Percentiles rank a stretch among this genome's conserved stretches.
Evolutionary conservation across 805 yeast genomes (phyloP).

Genomic region (Metschnikowia shivogae): DNA sequence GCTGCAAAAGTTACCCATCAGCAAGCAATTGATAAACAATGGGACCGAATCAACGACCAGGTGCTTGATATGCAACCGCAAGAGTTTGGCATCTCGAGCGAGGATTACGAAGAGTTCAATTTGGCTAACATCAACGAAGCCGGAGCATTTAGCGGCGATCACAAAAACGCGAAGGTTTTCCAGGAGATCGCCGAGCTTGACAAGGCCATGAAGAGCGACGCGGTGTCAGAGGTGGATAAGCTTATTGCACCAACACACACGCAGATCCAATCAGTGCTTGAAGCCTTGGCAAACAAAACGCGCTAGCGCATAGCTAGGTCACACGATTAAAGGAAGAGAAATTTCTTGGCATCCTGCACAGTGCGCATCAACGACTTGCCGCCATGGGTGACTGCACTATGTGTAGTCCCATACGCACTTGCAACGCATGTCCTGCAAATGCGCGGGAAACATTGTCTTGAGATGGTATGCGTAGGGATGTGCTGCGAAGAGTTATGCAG

Average conservation of each 20-base stretch:
- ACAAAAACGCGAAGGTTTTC: constrained; percentile 6
- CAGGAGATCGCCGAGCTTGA: constrained; percentile 15
- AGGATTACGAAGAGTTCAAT: constrained; percentile 45
- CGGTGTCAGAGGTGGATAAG: constrained; percentile 12
- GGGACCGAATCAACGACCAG: constrained; percentile 43
- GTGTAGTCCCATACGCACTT: background rate
- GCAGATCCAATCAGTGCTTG: constrained; percentile 7
- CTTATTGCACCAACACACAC: constrained; percentile 10
- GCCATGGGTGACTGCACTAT: background rate
- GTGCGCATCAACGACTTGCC: background rate
- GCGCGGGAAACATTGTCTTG: background rate
- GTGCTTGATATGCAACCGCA: constrained; percentile 24
- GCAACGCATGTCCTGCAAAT: background rate
- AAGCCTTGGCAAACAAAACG: background rate
- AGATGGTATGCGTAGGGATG: too few relatives aligned
- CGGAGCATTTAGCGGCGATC: constrained; percentile 6
- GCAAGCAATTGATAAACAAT: constrained; percentile 29
- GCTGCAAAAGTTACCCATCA: constrained; percentile 20
- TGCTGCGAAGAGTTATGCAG: too few relatives aligned
- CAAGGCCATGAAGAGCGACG: constrained; percentile 4
- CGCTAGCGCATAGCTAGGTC: background rate
- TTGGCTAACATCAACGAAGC: constrained; percentile 13
- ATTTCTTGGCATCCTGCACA: constrained; percentile 1
- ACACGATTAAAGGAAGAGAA: background rate
- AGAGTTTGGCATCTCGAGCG: constrained; percentile 37